Evolutionary conservation across 495 filamentous ascomycete species (phyloP).

Genomic region (Patellaria atrata): DNA sequence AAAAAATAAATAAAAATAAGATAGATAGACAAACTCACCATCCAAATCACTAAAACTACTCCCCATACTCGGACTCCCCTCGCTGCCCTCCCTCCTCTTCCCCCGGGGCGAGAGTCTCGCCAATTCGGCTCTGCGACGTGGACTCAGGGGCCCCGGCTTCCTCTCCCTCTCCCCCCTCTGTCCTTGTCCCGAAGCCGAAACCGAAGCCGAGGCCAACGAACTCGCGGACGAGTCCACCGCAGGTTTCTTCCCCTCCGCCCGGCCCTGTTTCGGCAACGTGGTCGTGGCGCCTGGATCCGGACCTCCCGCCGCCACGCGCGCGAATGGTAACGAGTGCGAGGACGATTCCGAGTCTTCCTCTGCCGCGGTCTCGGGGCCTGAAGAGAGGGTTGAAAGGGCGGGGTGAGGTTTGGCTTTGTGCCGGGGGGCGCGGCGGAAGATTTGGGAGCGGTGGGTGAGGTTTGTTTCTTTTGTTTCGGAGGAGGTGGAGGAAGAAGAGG

Average conservation of each 20-base stretch:
- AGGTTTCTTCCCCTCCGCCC: too few species aligned
- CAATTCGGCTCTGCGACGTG: conserved; percentile 42
- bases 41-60: conserved; percentile 97
- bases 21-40: conserved; percentile 42
- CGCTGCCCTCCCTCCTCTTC: conserved; percentile 54
- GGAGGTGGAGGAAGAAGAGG: conserved; percentile 30
- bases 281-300: too few species aligned
- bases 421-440: conserved; percentile 17
- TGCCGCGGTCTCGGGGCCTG: conserved; percentile 25
- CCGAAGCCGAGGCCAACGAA: not conserved
- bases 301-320: not conserved
- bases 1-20: conserved; percentile 6
- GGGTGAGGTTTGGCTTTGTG: conserved; percentile 32
- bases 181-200: not conserved
- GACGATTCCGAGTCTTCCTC: conserved; percentile 45
- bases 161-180: too few species aligned
- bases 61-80: conserved; percentile 88
- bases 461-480: conserved; percentile 21
- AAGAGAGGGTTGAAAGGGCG: conserved; percentile 45
- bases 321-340: conserved; percentile 42
- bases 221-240: not conserved
- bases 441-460: conserved; percentile 13
- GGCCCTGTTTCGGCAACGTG: too few species aligned
- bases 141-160: conserved; percentile 29
- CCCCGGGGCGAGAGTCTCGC: conserved; percentile 37